These are phyloP conservation scores for Penicillium sp. DNA, from an alignment of 2,329 filamentous ascomycete species.

Conservation along the genomic window DNA sequence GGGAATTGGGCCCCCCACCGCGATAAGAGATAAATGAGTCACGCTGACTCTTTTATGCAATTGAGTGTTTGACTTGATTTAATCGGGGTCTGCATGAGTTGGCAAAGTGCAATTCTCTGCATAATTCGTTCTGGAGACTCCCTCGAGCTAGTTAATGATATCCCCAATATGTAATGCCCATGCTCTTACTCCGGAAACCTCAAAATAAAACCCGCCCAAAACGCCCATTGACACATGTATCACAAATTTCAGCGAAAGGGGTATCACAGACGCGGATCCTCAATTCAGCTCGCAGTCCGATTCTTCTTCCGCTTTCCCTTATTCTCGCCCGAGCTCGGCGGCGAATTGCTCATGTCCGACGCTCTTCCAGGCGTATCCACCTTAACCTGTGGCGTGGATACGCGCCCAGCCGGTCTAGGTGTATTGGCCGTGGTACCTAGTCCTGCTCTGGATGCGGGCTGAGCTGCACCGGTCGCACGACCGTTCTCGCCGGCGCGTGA, in stretches of 20 bases:
- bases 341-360: conserved; percentile 31
- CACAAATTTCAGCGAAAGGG: conserved; percentile 6
- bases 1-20: neutral
- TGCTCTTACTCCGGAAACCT: too few species aligned
- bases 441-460: conserved; percentile 16
- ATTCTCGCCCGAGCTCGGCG: conserved; percentile 34
- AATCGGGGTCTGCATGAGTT: neutral
- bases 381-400: conserved; percentile 32
- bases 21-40: neutral
- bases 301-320: conserved; percentile 37
- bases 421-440: conserved; percentile 6
- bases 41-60: neutral
- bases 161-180: too few species aligned
- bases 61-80: neutral
- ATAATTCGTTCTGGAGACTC: too few species aligned
- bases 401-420: conserved; percentile 13
- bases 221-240: conserved; percentile 7
- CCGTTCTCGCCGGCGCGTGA: conserved; percentile 37
- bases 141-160: too few species aligned
- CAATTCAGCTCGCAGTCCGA: conserved; percentile 27
- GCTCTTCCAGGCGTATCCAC: conserved; percentile 32
- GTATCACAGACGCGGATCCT: conserved; percentile 19
- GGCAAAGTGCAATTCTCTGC: too few species aligned
- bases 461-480: conserved; percentile 16
- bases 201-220: neutral